Evolutionary conservation across 345 rosid species (phyloP).

Genomic region (Salix arbutifolia): DNA sequence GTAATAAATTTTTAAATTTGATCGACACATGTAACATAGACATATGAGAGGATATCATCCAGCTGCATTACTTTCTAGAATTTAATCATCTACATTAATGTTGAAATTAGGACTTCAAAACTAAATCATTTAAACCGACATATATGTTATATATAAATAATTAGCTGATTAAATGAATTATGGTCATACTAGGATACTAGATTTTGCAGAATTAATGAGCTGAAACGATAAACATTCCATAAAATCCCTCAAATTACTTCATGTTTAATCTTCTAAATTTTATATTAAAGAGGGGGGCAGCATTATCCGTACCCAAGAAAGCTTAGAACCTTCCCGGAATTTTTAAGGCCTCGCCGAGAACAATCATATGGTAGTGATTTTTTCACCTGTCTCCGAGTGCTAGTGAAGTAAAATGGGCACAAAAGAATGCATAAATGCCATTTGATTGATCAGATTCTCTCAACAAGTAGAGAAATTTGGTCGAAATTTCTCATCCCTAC

Average conservation of each 20-base stretch:
- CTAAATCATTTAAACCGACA: too few relatives aligned
- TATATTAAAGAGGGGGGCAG: not conserved
- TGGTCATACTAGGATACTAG: too few relatives aligned
- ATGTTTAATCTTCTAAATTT: not conserved
- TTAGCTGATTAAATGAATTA: too few relatives aligned
- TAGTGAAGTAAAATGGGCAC: not conserved
- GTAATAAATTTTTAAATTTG: too few relatives aligned
- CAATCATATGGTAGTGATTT: slow-evolving; percentile 7
- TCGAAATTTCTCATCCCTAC: slow-evolving; percentile 8
- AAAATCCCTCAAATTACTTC: not conserved
- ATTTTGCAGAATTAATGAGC: too few relatives aligned
- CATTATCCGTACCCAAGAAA: not conserved
- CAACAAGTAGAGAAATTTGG: not conserved
- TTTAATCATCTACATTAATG: too few relatives aligned
- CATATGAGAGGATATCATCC: too few relatives aligned
- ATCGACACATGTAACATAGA: too few relatives aligned
- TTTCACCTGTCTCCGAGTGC: not conserved
- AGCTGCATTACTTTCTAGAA: too few relatives aligned
- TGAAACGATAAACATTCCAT: too few relatives aligned
- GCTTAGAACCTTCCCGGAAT: slow-evolving; percentile 31
- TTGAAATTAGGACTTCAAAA: too few relatives aligned
- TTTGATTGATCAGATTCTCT: not conserved
- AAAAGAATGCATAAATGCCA: not conserved
- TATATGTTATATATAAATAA: too few relatives aligned
- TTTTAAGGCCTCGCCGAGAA: slow-evolving; percentile 21